Percentiles rank a stretch among this genome's conserved stretches.
These are phyloP conservation scores for Starmerella powellii DNA, from an alignment of 805 yeast genomes.

Conservation along the genomic window DNA sequence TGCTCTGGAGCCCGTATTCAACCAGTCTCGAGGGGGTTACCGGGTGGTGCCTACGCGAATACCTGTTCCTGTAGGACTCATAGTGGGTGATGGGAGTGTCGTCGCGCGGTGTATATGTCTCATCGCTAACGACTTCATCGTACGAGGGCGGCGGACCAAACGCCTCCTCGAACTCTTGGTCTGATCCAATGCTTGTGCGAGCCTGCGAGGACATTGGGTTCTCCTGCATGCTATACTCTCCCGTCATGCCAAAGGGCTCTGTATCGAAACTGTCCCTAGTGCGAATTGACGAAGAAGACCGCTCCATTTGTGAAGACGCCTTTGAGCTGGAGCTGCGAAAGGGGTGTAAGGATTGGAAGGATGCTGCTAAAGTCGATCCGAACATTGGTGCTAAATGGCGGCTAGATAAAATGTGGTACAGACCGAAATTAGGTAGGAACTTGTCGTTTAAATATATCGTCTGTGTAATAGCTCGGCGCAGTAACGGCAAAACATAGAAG, in stretches of 20 bases:
- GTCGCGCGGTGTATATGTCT: neutral
- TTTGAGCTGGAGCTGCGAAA: too few relatives aligned
- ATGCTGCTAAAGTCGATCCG: neutral
- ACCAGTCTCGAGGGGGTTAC: slow-evolving; percentile 5
- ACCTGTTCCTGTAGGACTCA: slow-evolving; percentile 6
- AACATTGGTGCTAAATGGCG: neutral
- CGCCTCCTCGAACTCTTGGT: neutral
- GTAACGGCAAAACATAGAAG: neutral
- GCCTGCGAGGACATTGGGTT: neutral
- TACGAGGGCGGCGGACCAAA: slow-evolving; percentile 14
- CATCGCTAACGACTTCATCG: slow-evolving; percentile 17
- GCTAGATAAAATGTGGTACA: too few relatives aligned
- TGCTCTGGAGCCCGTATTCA: slow-evolving; percentile 36
- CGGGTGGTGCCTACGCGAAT: slow-evolving; percentile 1
- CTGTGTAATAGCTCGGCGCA: neutral
- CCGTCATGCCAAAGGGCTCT: neutral
- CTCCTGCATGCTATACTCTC: neutral
- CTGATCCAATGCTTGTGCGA: slow-evolving; percentile 4
- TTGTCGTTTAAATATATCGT: neutral
- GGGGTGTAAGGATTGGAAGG: neutral
- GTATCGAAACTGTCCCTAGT: neutral
- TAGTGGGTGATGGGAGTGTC: slow-evolving; percentile 4
- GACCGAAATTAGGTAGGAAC: too few relatives aligned
- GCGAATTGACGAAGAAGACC: too few relatives aligned
- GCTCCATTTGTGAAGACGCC: too few relatives aligned